Evolutionary conservation across 78 protist species (phyloP).

Genomic region (Paratrimastix pyriformis): DNA sequence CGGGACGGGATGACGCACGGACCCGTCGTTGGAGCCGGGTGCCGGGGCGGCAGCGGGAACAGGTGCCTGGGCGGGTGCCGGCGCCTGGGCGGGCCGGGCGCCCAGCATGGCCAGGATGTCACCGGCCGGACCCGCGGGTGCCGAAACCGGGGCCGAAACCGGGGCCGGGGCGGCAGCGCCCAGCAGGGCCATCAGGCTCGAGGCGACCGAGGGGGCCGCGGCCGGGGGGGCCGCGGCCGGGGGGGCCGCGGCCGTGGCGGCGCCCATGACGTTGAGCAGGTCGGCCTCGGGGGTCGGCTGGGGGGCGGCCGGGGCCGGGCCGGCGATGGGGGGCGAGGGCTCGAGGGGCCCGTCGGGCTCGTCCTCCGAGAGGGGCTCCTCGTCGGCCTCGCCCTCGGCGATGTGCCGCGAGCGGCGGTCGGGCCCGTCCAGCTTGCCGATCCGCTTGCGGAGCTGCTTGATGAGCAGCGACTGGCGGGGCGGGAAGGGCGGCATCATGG

Average conservation of each 20-base stretch:
- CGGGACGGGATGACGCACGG: background rate
- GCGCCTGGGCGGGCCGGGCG: background rate
- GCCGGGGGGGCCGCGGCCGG: background rate
- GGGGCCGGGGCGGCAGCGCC: no score
- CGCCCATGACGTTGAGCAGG: background rate
- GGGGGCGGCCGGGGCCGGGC: background rate
- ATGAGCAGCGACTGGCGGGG: slow-evolving; percentile 44
- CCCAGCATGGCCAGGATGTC: background rate
- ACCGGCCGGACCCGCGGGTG: background rate
- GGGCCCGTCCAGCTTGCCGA: background rate
- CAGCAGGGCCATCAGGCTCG: background rate
- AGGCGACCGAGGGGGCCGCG: background rate
- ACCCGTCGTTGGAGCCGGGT: background rate
- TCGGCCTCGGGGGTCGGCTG: background rate
- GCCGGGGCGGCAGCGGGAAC: background rate
- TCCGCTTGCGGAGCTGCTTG: slow-evolving; percentile 8
- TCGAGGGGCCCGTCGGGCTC: background rate
- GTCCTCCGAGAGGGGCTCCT: background rate
- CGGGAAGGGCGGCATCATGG: slow-evolving; percentile 64
- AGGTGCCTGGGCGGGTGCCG: background rate
- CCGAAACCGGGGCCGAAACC: no score
- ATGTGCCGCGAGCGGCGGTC: background rate
- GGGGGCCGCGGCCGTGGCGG: background rate
- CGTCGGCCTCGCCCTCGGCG: background rate
- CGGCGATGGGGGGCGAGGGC: background rate